Percentiles rank a stretch among this genome's conserved stretches.
Conservation (phyloP, 352 stramenopile genomes). For the Pythium aquatile region DNA sequence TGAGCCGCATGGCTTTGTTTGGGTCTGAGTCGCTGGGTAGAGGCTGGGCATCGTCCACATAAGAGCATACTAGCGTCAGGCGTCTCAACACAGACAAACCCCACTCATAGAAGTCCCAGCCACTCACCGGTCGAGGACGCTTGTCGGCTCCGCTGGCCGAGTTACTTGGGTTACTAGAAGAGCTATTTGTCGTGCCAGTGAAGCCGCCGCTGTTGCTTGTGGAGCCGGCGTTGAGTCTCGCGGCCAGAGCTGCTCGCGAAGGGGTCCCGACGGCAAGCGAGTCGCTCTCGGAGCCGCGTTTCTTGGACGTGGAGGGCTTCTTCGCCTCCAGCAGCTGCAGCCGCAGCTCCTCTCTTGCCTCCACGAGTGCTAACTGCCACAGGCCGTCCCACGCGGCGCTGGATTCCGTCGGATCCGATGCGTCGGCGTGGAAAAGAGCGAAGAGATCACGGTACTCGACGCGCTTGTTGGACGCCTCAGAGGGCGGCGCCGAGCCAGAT, state of each 20-base stretch:
- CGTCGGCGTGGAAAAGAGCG: conserved; percentile 52
- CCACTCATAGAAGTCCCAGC: background rate
- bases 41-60: conserved; percentile 19
- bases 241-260: background rate
- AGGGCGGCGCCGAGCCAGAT: background rate
- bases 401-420: conserved; percentile 11
- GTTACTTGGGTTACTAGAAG: background rate
- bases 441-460: conserved; percentile 73
- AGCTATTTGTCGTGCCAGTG: conserved; percentile 2
- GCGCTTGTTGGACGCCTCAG: conserved; percentile 25
- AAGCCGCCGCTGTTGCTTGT: background rate
- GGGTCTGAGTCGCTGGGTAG: conserved; percentile 49
- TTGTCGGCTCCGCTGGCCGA: conserved; percentile 27
- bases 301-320: conserved; percentile 16
- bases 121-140: conserved; percentile 47
- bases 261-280: background rate
- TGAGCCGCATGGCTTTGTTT: conserved; percentile 49
- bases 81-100: no score
- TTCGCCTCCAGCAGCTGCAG: conserved; percentile 39
- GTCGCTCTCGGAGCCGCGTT: conserved; percentile 11
- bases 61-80: no score
- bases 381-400: conserved; percentile 38
- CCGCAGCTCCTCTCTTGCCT: conserved; percentile 66
- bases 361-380: conserved; percentile 48
- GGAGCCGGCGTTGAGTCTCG: conserved; percentile 5